Base-by-base conservation (phyloP, 208 protist genomes). In the Crithidia bombi region DNA sequence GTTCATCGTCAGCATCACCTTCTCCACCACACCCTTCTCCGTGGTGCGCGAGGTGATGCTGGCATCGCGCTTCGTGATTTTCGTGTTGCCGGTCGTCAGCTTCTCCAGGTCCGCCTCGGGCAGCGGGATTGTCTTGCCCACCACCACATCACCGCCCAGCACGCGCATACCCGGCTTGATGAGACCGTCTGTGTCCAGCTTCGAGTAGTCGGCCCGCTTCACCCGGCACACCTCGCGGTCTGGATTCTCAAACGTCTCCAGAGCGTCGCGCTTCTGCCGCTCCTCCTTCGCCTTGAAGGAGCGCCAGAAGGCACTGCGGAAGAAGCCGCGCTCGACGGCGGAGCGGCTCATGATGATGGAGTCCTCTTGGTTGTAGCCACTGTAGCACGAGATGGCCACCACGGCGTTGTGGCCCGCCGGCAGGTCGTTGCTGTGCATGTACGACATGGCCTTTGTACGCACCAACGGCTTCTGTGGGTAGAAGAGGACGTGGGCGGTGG, bases 301-400 rank as follows among this genome's bases (percentile, higher is more conserved):
- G 44, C 74, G 87, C 87, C 75, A 98, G 73, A 99, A 99, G 23
- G 73, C 94, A 64, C 97, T 99, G 43, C 98, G 86, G 52, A 97
- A 98, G 71, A 98, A 99, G 41, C 99, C 98, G 43, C 98, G 87
- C 76, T 99, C 99, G 49, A 99, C 79, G n/a, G 86, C 75, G 41
- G 83, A 83, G 35, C 98, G 91, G 78, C 99, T 99, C 55, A 99
- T 89, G 33, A 99, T 95, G 5, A 99, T 75, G 10, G 99, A 98
- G 90, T 99, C 99, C 83, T 99, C 99, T 66, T 99, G 99, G 90
- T 99, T 99, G 87, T 99, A 99, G 6, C 99, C 99, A 9, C 97
- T 98, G 79, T 99, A 99, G 54, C 85, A 96, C 86, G 99, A 98
- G 39, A 99, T 98, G n/a, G 98, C 98, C 21, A 99, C 97, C 38